Evolutionary conservation across 805 yeast species (phyloP), one percentile per base, ranked within the genome.

Genomic region (Barnettozyma californica): DNA sequence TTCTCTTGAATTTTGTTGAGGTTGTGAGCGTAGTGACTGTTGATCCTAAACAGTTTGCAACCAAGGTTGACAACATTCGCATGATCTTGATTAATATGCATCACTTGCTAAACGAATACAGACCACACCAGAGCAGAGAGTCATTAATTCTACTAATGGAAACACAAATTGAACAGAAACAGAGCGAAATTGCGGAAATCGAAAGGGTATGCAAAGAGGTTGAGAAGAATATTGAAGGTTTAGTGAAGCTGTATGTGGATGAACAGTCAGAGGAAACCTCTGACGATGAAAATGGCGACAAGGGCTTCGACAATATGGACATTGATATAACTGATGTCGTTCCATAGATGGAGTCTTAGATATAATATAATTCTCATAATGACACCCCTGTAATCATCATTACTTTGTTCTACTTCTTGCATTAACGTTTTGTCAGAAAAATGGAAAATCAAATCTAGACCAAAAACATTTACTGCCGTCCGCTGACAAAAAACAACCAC

Each of bases 51-150:
- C 70, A 77, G 50, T 80, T 75, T 53, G 75, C 76, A 2, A 64
- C 67, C 6, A 86, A 88, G 58, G 78, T 90, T 25, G 96, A 90
- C 54, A 81, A 88, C 54, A 79, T 94, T 35, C 78, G 95, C 53
- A 75, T 84, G 13, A 81, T 92, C 10, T 69, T 94, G 45, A 84
- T 92, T 61, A 94, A 94, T 61, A 82, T 94, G 54, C 97, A 94
- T 63, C 98, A 94, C 64, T 69, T 94, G 34, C 69, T 94, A 50
- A 94, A 94, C 64, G 90, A 91, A 45, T 94, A 94, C 66, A 74
- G 99, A 52, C 94, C 97, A 3, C 98, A 94, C 66, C 99, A 94
- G 63, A 85, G 96, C 3, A 74, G 97, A 45, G 99, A 94, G 60
- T 83, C 91, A 44, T 71, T 94, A 54, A 87, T 90, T 39, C 73